These are phyloP conservation scores for Colletotrichum gigasporum DNA, from an alignment of 2,329 filamentous ascomycete genomes.

Conservation along the genomic window DNA sequence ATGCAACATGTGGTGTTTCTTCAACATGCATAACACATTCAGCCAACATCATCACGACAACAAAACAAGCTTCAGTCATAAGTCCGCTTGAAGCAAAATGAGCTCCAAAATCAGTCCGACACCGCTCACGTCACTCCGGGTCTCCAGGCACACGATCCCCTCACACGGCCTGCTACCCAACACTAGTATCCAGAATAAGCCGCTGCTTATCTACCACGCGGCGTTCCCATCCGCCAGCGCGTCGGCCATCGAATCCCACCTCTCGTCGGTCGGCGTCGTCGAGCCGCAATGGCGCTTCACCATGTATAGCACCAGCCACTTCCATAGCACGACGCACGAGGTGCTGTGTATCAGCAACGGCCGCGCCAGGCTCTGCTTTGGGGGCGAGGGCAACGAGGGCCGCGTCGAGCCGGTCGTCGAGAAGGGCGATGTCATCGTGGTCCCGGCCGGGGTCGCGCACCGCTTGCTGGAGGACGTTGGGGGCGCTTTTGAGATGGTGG, in stretches of 20 bases:
- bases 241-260: slow-evolving; percentile 63
- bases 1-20: too few relatives aligned
- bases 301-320: slow-evolving; percentile 74
- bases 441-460: slow-evolving; percentile 74
- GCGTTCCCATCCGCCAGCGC: slow-evolving; percentile 60
- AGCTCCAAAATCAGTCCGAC: neutral
- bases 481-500: slow-evolving; percentile 72
- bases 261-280: slow-evolving; percentile 63
- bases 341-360: slow-evolving; percentile 69
- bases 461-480: slow-evolving; percentile 65
- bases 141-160: slow-evolving; percentile 69
- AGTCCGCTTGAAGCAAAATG: too few relatives aligned
- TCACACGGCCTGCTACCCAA: slow-evolving; percentile 68
- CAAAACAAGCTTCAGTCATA: too few relatives aligned
- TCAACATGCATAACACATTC: neutral
- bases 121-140: slow-evolving; percentile 58
- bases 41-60: too few relatives aligned
- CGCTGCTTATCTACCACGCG: slow-evolving; percentile 72
- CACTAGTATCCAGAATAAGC: slow-evolving; percentile 69
- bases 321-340: slow-evolving; percentile 74
- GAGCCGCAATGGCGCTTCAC: slow-evolving; percentile 73
- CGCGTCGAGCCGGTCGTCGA: slow-evolving; percentile 64
- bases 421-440: slow-evolving; percentile 70
- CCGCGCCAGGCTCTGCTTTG: slow-evolving; percentile 70
- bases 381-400: slow-evolving; percentile 68